These are phyloP conservation scores for Sextonia rubra DNA, from an alignment of 164 flowering plant species.

Conservation along the genomic window DNA sequence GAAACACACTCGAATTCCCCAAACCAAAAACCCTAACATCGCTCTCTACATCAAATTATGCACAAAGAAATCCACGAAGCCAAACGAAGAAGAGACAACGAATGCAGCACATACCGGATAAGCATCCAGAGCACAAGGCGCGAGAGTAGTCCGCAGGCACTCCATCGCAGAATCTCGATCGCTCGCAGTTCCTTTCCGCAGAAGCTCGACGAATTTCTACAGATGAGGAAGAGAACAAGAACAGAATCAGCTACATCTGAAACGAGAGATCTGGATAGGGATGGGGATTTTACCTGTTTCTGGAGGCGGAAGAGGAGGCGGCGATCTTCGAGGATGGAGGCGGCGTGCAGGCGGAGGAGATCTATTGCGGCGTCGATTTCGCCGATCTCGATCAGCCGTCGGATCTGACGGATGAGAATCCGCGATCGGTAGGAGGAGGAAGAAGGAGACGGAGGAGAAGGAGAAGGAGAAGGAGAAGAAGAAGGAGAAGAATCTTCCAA, in stretches of 20 bases:
- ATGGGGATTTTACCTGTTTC: constrained; percentile 59
- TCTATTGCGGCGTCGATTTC: constrained; percentile 68
- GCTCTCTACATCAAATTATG: not conserved
- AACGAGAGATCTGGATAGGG: not conserved
- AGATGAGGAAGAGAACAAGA: not conserved
- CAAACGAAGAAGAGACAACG: not conserved
- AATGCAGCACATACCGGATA: constrained; percentile 61
- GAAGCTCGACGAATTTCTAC: constrained; percentile 90
- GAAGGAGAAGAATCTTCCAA: constrained; percentile 17
- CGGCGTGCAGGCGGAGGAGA: constrained; percentile 73
- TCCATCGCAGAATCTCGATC: constrained; percentile 74
- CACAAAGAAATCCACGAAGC: not conserved
- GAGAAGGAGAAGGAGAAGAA: constrained; percentile 4
- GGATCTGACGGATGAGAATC: constrained; percentile 61
- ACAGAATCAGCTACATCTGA: not conserved
- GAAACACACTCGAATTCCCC: no score
- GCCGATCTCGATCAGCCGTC: constrained; percentile 60
- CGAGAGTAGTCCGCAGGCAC: constrained; percentile 67
- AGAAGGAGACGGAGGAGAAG: constrained; percentile 30
- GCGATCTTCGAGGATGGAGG: constrained; percentile 71
- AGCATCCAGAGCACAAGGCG: constrained; percentile 96
- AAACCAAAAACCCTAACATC: not conserved
- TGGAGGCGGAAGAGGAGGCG: constrained; percentile 84
- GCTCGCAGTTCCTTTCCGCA: constrained; percentile 73
- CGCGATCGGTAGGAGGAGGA: constrained; percentile 79